These are phyloP conservation scores for Talaromyces nanjingensis DNA, from an alignment of 495 filamentous ascomycete genomes.

Conservation along the genomic window DNA sequence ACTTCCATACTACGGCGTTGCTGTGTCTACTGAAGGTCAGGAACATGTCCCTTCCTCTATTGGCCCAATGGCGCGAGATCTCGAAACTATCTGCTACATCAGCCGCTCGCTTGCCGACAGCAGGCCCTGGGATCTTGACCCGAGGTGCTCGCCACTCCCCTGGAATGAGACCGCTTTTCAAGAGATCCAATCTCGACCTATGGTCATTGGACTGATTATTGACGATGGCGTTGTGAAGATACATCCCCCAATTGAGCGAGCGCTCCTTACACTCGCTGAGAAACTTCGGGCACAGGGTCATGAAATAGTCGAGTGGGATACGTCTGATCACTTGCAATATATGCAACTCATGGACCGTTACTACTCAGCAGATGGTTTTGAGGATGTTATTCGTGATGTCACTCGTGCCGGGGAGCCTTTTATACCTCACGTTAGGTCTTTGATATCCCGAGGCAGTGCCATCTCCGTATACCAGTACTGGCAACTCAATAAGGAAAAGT, in stretches of 20 bases:
- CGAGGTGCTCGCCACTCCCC: constrained; percentile 37
- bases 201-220: constrained; percentile 41
- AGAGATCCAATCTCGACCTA: constrained; percentile 30
- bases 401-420: constrained; percentile 43
- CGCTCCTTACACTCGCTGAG: constrained; percentile 27
- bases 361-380: constrained; percentile 49
- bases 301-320: constrained; percentile 41
- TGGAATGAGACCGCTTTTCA: constrained; percentile 36
- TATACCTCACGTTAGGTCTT: constrained; percentile 41
- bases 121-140: constrained; percentile 39
- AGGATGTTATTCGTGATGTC: constrained; percentile 46
- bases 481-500: constrained; percentile 48
- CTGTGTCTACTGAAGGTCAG: constrained; percentile 45
- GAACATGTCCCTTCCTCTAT: constrained; percentile 47
- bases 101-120: constrained; percentile 31
- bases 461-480: constrained; percentile 50
- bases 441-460: constrained; percentile 40
- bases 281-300: constrained; percentile 36
- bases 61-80: constrained; percentile 42
- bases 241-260: constrained; percentile 41
- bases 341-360: constrained; percentile 43
- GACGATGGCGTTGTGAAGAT: constrained; percentile 45
- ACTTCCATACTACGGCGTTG: constrained; percentile 39
- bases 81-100: constrained; percentile 32
- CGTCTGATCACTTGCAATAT: constrained; percentile 33